Evolutionary conservation across 345 rosid genomes (phyloP), one percentile per base, ranked within the genome.

Genomic region (Brassica incana): DNA sequence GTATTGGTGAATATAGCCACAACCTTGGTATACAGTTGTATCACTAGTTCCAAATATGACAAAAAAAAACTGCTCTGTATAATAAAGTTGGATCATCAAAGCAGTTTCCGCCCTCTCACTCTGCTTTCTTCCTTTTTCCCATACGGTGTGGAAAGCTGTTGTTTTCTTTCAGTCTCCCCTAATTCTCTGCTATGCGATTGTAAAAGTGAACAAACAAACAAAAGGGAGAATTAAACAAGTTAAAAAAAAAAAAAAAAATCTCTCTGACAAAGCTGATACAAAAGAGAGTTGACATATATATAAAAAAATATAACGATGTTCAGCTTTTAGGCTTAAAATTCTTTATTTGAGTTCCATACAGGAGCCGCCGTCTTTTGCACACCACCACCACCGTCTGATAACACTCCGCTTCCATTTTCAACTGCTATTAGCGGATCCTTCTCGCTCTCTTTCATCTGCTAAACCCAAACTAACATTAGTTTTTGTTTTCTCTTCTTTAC

Each of bases 291-390:
- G 65, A 69, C 52, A 33, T 36, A 71, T 69, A 27, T 68, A 54
- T 54, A 29, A 36, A 8, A 58, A 60, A 32, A 73, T 14, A 67
- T 32, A 59, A 71, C 48, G 5, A 80, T 80, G 20, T 27, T 69
- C 48, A 48, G 75, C 60, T 54, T 54, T 88, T 81, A 95, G 52
- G 98, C 99, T 77, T 88, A 92, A 72, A 92, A 84, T 76, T 96
- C 99, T 88, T 93, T 93, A 87, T 92, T 90, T 20, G 95, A 93
- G 67, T 82, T 85, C 99, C 99, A 93, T 56, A 81, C 88, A 14
- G 98, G 93, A 76, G 88, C 84, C 69, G 84, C 89, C 7, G 82
- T 80, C 74, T 75, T 80, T 64, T 54, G 75, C 54, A 59, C 80
- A 64, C 70, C 68, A 12, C 62, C 90, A 27, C 86, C 85, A 12